Evolutionary conservation across 2,329 filamentous ascomycete genomes (phyloP).

Genomic region (Trichoderma citrinoviride): DNA sequence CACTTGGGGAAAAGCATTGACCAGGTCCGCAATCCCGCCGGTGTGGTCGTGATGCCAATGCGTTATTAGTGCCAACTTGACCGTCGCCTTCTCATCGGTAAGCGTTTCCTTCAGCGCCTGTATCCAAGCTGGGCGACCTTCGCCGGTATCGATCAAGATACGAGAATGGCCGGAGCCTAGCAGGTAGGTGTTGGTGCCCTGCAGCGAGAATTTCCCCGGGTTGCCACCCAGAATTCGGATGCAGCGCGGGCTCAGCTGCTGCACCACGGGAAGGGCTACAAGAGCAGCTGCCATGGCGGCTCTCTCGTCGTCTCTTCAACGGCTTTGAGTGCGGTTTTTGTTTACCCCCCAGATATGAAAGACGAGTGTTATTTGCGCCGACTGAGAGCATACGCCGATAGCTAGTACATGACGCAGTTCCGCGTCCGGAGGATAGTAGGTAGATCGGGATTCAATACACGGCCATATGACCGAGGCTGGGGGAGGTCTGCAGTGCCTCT

Average conservation of each 20-base stretch:
- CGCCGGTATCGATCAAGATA: constrained; percentile 85
- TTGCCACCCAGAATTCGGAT: constrained; percentile 88
- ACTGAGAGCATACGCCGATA: no score
- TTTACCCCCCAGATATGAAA: not conserved
- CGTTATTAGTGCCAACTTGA: constrained; percentile 73
- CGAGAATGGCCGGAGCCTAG: constrained; percentile 71
- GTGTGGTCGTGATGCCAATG: constrained; percentile 93
- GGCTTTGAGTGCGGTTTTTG: not conserved
- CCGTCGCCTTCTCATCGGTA: constrained; percentile 61
- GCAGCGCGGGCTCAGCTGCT: constrained; percentile 72
- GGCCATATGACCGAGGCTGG: not conserved
- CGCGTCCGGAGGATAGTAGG: no score
- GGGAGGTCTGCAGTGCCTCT: not conserved
- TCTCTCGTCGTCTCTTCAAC: no score
- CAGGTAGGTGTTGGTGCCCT: constrained; percentile 93
- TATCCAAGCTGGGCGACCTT: constrained; percentile 75
- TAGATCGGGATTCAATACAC: not conserved
- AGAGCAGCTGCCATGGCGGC: constrained; percentile 36
- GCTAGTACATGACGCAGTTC: no score
- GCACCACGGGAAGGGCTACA: constrained; percentile 66
- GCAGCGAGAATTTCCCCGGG: constrained; percentile 73
- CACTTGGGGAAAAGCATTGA: constrained; percentile 59
- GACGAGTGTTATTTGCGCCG: not conserved
- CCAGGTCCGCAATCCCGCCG: constrained; percentile 69
- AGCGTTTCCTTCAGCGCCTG: constrained; percentile 63